phyloP scores from a whole-genome alignment of 1,139 yeast genomes.

The Candida neerlandica region DNA sequence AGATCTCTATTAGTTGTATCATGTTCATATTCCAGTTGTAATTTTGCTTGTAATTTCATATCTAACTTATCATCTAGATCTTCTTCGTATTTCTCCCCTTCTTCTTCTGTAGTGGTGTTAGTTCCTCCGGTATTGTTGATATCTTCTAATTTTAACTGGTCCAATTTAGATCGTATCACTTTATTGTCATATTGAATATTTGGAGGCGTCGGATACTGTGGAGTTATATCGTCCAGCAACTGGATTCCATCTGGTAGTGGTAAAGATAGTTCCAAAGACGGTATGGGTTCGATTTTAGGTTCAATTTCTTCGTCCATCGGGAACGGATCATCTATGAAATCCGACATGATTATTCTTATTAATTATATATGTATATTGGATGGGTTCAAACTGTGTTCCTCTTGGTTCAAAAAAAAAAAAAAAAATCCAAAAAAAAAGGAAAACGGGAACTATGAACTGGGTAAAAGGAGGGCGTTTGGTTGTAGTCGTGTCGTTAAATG shows the following conservation, averaged over 20 bases:
- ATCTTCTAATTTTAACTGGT: slow-evolving; percentile 29
- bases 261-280: slow-evolving; percentile 3
- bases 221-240: slow-evolving; percentile 20
- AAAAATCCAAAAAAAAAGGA: not conserved
- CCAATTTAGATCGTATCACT: slow-evolving; percentile 38
- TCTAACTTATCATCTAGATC: slow-evolving; percentile 48
- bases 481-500: too few species aligned
- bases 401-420: not conserved
- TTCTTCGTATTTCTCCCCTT: slow-evolving; percentile 37
- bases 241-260: slow-evolving; percentile 1
- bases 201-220: slow-evolving; percentile 20
- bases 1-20: slow-evolving; percentile 1
- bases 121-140: slow-evolving; percentile 14
- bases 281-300: slow-evolving; percentile 3
- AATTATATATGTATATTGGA: not conserved
- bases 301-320: slow-evolving; percentile 49
- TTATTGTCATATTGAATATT: slow-evolving; percentile 24
- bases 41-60: slow-evolving; percentile 24
- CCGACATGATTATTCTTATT: slow-evolving; percentile 24
- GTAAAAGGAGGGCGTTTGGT: too few species aligned
- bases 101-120: slow-evolving; percentile 27
- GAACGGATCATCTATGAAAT: slow-evolving; percentile 44
- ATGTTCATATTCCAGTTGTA: slow-evolving; percentile 23
- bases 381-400: not conserved
- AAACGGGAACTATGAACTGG: not conserved